A percentile compares a stretch with the other conserved stretches of the same genome.
These are phyloP conservation scores for Suhomyces tanzawaensis DNA, from an alignment of 805 yeast genomes.

Conservation along the genomic window DNA sequence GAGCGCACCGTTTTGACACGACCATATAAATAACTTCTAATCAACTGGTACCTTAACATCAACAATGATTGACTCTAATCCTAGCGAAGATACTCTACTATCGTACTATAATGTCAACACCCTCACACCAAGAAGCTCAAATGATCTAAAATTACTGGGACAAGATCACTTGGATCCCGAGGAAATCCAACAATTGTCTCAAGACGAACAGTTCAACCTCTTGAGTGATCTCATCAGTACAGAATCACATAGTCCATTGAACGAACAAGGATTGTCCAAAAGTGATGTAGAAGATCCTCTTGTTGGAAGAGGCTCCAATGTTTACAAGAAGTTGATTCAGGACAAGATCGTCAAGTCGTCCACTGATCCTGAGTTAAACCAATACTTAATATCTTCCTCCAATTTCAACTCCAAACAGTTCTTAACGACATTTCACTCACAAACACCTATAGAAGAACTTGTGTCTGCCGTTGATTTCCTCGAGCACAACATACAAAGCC, in stretches of 20 bases:
- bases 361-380: constrained; percentile 29
- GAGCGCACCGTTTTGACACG: too few relatives aligned
- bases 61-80: constrained; percentile 34
- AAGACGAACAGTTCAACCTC: constrained; percentile 31
- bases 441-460: constrained; percentile 37
- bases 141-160: constrained; percentile 16
- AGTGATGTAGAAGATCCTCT: constrained; percentile 35
- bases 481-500: constrained; percentile 33
- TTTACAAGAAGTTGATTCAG: constrained; percentile 24
- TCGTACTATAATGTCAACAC: constrained; percentile 30
- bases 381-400: constrained; percentile 36
- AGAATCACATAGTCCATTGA: constrained; percentile 3
- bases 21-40: too few relatives aligned
- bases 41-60: too few relatives aligned
- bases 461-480: constrained; percentile 26
- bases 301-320: constrained; percentile 27
- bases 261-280: constrained; percentile 8
- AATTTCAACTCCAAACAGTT: constrained; percentile 35
- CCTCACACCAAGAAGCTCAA: constrained; percentile 18
- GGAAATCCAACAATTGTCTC: constrained; percentile 18
- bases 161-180: constrained; percentile 16
- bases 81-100: constrained; percentile 24
- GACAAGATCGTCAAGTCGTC: constrained; percentile 23
- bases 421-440: constrained; percentile 35
- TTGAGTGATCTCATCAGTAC: constrained; percentile 25